These are phyloP conservation scores for Oryza officinalis DNA, from an alignment of 176 grass and related monocot genomes.

Conservation along the genomic window DNA sequence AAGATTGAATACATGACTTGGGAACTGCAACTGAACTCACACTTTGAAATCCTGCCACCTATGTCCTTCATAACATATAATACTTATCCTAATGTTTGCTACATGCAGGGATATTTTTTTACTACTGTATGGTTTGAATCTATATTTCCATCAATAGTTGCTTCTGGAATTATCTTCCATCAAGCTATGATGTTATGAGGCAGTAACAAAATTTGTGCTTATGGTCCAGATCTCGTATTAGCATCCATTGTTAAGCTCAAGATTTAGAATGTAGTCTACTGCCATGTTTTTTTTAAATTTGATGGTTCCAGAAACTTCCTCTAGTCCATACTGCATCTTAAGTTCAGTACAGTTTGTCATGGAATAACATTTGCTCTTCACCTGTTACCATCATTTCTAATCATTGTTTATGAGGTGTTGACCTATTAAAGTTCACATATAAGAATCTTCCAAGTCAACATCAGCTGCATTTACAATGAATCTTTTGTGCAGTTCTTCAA, in stretches of 20 bases:
- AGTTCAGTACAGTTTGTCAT: not conserved
- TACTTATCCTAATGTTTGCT: slow-evolving; percentile 17
- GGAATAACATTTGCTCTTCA: not conserved
- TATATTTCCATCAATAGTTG: not conserved
- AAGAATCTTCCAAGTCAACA: not conserved
- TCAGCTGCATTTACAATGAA: not conserved
- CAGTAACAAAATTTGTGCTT: not conserved
- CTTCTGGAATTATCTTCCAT: not conserved
- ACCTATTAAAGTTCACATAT: not conserved
- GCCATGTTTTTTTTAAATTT: not conserved
- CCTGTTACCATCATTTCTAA: not conserved
- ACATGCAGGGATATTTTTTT: slow-evolving; percentile 17
- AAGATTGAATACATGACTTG: slow-evolving; percentile 34
- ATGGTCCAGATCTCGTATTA: not conserved
- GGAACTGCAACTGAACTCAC: slow-evolving; percentile 25
- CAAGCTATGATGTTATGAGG: slow-evolving; percentile 3
- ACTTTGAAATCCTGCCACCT: slow-evolving; percentile 23
- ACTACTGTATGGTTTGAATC: slow-evolving; percentile 1
- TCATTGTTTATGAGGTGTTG: not conserved
- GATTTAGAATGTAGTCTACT: not conserved
- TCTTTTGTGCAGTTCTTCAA: not conserved
- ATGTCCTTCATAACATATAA: slow-evolving; percentile 1
- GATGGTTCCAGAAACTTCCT: not conserved
- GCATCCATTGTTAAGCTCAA: not conserved
- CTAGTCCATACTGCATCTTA: not conserved